These are phyloP conservation scores for Metschnikowia borealis DNA, from an alignment of 805 yeast genomes.

Conservation along the genomic window DNA sequence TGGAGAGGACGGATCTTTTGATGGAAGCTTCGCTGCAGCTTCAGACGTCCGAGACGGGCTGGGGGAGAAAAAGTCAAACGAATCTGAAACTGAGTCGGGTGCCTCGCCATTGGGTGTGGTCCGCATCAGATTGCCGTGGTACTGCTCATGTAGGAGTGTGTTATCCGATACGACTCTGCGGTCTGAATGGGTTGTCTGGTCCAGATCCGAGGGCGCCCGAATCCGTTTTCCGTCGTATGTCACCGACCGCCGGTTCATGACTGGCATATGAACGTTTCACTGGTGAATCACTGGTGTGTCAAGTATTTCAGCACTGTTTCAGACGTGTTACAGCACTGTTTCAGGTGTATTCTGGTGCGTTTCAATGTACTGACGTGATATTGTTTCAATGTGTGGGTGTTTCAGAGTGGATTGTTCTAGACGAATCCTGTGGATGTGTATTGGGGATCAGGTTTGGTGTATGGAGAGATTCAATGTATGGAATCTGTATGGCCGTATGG, in stretches of 20 bases:
- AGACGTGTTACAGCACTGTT: too few species aligned
- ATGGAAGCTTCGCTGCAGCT: background rate
- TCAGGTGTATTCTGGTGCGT: too few species aligned
- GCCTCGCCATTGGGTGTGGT: background rate
- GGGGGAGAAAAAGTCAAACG: conserved; percentile 8
- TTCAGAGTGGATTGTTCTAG: too few species aligned
- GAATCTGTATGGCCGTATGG: too few species aligned
- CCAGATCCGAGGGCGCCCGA: conserved; percentile 12
- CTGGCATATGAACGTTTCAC: background rate
- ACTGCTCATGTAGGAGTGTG: conserved; percentile 1
- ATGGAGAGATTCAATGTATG: too few species aligned
- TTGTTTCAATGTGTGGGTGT: too few species aligned
- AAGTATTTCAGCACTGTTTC: background rate
- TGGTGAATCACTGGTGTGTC: background rate
- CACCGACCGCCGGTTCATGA: conserved; percentile 15
- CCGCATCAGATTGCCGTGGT: conserved; percentile 6
- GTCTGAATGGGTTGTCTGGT: background rate
- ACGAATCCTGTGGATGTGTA: too few species aligned
- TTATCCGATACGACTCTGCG: background rate
- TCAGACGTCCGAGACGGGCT: background rate
- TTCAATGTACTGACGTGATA: too few species aligned
- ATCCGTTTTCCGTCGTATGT: conserved; percentile 23
- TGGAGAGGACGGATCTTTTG: background rate
- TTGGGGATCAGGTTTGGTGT: too few species aligned
- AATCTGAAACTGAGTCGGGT: conserved; percentile 5